These are phyloP conservation scores for Vanrija sp. DNA, from an alignment of 1,284 basidiomycete genomes.

Conservation along the genomic window DNA sequence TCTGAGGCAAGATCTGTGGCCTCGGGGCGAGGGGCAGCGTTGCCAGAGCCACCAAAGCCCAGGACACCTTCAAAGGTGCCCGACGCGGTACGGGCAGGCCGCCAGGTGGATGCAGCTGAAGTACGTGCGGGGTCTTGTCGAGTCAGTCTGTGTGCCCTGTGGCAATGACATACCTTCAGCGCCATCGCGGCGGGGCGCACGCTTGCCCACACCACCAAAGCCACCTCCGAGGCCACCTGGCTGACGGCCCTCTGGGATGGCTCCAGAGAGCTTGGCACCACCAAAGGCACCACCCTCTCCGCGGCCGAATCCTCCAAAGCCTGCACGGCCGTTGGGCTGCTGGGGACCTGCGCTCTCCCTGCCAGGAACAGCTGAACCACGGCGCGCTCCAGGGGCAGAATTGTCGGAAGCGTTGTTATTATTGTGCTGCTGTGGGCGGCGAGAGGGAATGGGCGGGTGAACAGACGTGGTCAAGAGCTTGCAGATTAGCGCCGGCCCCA, in stretches of 20 bases:
- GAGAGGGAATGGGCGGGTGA: constrained; percentile 34
- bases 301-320: constrained; percentile 38
- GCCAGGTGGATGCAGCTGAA: constrained; percentile 36
- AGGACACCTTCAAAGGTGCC: constrained; percentile 49
- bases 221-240: constrained; percentile 42
- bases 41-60: constrained; percentile 33
- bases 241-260: constrained; percentile 24
- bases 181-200: constrained; percentile 13
- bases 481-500: neutral
- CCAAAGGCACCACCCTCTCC: constrained; percentile 42
- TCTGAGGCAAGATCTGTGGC: constrained; percentile 1
- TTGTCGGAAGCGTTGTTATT: constrained; percentile 3
- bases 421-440: constrained; percentile 18
- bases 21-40: neutral
- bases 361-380: constrained; percentile 1
- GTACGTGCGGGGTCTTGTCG: constrained; percentile 6
- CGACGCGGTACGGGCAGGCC: constrained; percentile 33
- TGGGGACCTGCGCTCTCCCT: constrained; percentile 6
- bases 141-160: neutral
- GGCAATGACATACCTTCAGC: neutral
- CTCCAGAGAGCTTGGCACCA: constrained; percentile 32
- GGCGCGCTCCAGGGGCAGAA: constrained; percentile 1
- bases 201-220: constrained; percentile 41
- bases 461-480: constrained; percentile 38
- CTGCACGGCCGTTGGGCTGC: constrained; percentile 26